Evolutionary conservation across 345 rosid species (phyloP), one percentile per base, ranked within the genome.

Genomic region (Salix caprea): DNA sequence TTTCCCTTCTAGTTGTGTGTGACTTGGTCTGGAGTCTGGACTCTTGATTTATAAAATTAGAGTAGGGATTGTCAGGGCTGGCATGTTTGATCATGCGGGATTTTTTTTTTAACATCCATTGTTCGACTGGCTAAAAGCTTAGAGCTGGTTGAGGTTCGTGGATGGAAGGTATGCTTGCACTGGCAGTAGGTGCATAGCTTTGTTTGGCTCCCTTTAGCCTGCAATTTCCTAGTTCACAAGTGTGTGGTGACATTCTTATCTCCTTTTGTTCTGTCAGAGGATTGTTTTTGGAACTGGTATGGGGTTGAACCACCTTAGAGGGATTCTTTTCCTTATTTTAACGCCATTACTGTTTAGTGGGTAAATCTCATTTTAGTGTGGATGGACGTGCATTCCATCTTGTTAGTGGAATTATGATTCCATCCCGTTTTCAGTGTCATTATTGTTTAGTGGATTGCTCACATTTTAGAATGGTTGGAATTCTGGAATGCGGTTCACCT

Each of bases 1-100:
- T 70, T 60, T 60, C 71, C 39, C 70, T 4, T 23, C 19, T 46
- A 14, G 61, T 72, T 37, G 60, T 23, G 18, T 62, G 28, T 68
- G 77, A 50, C 65, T 39, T 54, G 73, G 75, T 77, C 61, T 36
- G 36, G 54, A 21, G 52, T 23, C 13, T 42, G 13, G 46, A 42
- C 14, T 42, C 46, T 11, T 42, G 46, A 42, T 42, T 36, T 65
- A 6, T 37, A 16, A 58, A 61, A 61, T 4, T 61, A 56, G 54
- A 74, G 70, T 10, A 11, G n/a, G 18, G 61, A 40, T 30, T 60
- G 44, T 73, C 21, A 36, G 39, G n/a, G 21, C 37, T 7, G 11
- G 12, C 5, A n/a, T 58, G 64, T 58, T 58, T 23, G 28, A 58
- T 9, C 28, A 12, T n/a, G 28, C 10, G 12, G 28, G 28, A 23